Evolutionary conservation across 2,329 filamentous ascomycete species (phyloP).

Genomic region (Onygena corvina): DNA sequence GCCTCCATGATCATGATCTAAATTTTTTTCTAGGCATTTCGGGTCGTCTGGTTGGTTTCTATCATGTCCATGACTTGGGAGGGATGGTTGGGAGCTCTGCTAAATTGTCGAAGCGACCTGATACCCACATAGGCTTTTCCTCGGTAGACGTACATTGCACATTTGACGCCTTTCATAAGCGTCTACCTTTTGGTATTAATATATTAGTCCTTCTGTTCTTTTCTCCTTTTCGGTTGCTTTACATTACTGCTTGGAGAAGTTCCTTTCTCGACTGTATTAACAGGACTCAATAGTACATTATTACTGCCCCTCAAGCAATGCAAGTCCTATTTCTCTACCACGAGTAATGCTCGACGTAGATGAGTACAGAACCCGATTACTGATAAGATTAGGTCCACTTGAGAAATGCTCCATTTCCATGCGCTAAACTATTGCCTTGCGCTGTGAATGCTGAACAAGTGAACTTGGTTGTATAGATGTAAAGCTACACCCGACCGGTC

Average conservation of each 20-base stretch:
- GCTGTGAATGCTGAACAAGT: too few relatives aligned
- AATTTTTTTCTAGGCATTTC: background rate
- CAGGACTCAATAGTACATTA: background rate
- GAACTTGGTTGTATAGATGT: too few relatives aligned
- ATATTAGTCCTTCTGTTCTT: background rate
- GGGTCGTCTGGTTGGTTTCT: background rate
- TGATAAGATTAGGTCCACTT: too few relatives aligned
- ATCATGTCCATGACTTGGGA: background rate
- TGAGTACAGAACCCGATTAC: too few relatives aligned
- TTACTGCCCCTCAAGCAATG: background rate
- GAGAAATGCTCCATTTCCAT: too few relatives aligned
- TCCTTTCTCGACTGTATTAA: background rate
- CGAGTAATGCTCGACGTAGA: background rate
- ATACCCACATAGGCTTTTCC: constrained; percentile 1
- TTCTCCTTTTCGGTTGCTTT: background rate
- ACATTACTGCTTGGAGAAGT: background rate
- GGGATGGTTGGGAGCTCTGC: background rate
- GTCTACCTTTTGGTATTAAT: background rate
- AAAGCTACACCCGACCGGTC: too few relatives aligned
- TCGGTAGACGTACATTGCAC: constrained; percentile 1
- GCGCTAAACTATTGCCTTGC: too few relatives aligned
- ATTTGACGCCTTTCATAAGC: background rate
- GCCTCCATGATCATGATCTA: constrained; percentile 27
- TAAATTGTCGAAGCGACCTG: background rate
- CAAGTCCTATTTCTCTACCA: background rate